Conservation (phyloP, 2,329 filamentous ascomycete genomes). For the Stemphylium vesicarium region DNA sequence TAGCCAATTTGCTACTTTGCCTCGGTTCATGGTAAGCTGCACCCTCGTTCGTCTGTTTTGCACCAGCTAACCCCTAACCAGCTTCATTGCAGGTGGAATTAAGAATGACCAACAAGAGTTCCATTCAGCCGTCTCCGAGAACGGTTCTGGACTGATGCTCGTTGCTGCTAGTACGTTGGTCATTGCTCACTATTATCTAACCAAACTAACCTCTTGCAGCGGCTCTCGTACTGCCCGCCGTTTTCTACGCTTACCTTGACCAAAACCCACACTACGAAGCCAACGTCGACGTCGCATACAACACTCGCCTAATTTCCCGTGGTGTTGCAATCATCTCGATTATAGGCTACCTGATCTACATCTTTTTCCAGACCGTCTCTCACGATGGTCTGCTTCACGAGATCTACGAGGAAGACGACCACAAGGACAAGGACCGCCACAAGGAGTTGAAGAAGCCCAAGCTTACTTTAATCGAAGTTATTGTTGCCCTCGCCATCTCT, state of each 20-base stretch:
- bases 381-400: constrained; percentile 80
- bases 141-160: constrained; percentile 76
- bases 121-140: constrained; percentile 77
- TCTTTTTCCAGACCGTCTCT: constrained; percentile 77
- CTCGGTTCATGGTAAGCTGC: constrained; percentile 67
- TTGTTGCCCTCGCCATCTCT: constrained; percentile 68
- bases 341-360: constrained; percentile 64
- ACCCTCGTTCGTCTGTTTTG: neutral
- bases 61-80: neutral
- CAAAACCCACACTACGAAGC: constrained; percentile 38
- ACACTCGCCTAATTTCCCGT: constrained; percentile 71
- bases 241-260: constrained; percentile 59
- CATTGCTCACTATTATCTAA: constrained; percentile 6
- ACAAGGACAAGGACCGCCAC: constrained; percentile 67
- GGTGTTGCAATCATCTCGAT: constrained; percentile 74
- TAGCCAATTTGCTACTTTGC: constrained; percentile 82
- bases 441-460: constrained; percentile 68
- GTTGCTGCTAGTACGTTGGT: constrained; percentile 68
- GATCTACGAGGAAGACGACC: constrained; percentile 74
- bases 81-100: constrained; percentile 77
- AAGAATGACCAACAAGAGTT: constrained; percentile 72
- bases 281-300: constrained; percentile 57
- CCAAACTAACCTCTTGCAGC: constrained; percentile 40
- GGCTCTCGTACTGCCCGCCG: constrained; percentile 56
- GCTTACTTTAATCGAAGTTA: constrained; percentile 75